Conservation (phyloP, 495 filamentous ascomycete species). For the Penicillium mononematosum region DNA sequence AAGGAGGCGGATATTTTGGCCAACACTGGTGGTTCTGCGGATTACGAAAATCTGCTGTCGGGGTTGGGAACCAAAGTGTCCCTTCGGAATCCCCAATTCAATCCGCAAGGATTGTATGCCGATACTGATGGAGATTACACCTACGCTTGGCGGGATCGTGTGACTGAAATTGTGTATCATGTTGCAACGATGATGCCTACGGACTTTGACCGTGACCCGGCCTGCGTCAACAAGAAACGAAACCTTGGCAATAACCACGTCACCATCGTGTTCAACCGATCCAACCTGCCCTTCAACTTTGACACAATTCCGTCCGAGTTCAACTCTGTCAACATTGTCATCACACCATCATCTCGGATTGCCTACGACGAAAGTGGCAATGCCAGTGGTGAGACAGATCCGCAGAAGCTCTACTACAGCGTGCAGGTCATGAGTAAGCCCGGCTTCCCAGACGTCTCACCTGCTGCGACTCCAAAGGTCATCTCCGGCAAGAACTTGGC, state of each 20-base stretch:
- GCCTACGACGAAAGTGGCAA: conserved; percentile 30
- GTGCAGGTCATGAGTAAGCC: conserved; percentile 82
- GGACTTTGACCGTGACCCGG: conserved; percentile 68
- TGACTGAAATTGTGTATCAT: conserved; percentile 94
- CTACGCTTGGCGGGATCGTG: conserved; percentile 89
- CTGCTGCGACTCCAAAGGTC: conserved; percentile 82
- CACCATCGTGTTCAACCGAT: conserved; percentile 97
- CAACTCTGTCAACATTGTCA: conserved; percentile 94
- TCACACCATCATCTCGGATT: conserved; percentile 74
- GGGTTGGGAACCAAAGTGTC: conserved; percentile 76
- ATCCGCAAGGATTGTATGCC: conserved; percentile 88
- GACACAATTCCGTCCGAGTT: conserved; percentile 91
- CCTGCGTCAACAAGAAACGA: conserved; percentile 80
- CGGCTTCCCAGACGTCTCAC: conserved; percentile 85
- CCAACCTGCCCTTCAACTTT: conserved; percentile 80
- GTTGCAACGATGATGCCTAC: conserved; percentile 97
- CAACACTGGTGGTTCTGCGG: conserved; percentile 76
- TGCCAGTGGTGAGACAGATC: conserved; percentile 25
- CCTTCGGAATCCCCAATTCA: conserved; percentile 80
- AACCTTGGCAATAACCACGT: conserved; percentile 98
- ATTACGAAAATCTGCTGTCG: conserved; percentile 80
- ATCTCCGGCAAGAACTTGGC: conserved; percentile 76
- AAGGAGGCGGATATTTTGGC: conserved; percentile 78
- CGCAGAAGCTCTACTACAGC: conserved; percentile 65
- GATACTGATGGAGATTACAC: conserved; percentile 82